These are phyloP conservation scores for Gaultheria prostrata DNA, from an alignment of 148 eudicot species.

Conservation along the genomic window DNA sequence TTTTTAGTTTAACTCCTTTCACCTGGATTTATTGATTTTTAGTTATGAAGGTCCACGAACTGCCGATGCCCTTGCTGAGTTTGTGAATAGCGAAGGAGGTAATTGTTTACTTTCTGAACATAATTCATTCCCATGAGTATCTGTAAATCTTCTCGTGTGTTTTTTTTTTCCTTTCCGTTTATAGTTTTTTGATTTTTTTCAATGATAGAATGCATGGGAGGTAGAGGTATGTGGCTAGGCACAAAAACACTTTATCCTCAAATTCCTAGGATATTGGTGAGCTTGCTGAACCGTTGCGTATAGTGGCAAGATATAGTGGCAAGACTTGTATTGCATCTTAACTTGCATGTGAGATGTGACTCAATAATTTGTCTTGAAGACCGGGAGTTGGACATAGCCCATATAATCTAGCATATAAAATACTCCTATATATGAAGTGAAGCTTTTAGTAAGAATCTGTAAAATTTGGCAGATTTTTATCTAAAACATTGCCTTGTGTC, in stretches of 20 bases:
- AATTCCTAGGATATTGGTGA: neutral
- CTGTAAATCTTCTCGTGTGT: neutral
- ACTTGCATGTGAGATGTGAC: neutral
- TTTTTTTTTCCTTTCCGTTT: neutral
- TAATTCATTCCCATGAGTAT: neutral
- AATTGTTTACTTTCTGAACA: slow-evolving; percentile 12
- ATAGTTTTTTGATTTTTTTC: neutral
- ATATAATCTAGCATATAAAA: neutral
- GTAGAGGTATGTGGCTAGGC: neutral
- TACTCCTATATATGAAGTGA: neutral
- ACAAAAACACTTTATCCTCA: too few species aligned
- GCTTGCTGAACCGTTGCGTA: neutral
- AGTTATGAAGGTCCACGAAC: slow-evolving; percentile 95
- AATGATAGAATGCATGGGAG: neutral
- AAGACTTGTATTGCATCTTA: neutral
- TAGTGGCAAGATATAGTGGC: too few species aligned
- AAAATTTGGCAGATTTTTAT: neutral
- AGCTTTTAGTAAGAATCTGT: neutral
- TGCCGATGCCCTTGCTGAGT: slow-evolving; percentile 87
- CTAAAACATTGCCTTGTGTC: neutral
- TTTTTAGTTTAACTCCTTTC: neutral
- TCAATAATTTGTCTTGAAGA: neutral
- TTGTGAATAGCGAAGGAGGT: slow-evolving; percentile 87
- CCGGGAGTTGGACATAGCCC: neutral
- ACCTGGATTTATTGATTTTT: slow-evolving; percentile 7